Base-by-base conservation (phyloP, 2,329 filamentous ascomycete species). In the Diaporthe amygdali region DNA sequence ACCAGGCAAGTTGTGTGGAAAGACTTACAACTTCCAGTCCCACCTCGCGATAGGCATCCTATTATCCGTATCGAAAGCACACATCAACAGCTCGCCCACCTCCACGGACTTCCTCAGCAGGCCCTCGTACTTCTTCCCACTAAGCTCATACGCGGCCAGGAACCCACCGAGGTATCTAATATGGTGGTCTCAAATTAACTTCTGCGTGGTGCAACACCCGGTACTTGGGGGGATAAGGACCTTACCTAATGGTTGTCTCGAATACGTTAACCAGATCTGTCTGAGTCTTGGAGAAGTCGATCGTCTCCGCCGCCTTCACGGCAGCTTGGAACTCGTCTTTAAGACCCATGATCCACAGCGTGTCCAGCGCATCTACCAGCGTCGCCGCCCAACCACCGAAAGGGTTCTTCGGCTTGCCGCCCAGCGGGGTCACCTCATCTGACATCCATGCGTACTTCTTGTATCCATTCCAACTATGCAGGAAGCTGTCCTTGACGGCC, bases 321-420 rank as follows among this genome's bases (percentile, higher is more conserved):
- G 91, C 91, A 74, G 88, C 84, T 39, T 89, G 84, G 76, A 94
- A 94, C 71, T 94, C 91, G 0, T 88, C 83, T 73, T 86, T 86
- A 77, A 93, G 75, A 5, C 87, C 91, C 88, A 94, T 90, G 74
- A 94, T 91, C 91, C 91, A 93, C 17, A 94, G 82, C n/a, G 90
- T 90, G 77, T 94, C 92, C 66, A 93, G 83, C 3, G 89, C 82
- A 77, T 92, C 91, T n/a, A 92, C 89, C 70, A 92, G 81, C 7
- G 90, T 92, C 5, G 90, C 90, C 8, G 88, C 89, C 90, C 90
- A 92, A 30, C 91, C 91, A 17, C 88, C 89, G 79, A 91, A 92
- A 41, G 88, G 86, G 75, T 92, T 86, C 54, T 85, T 84, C 61
- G 79, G 82, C 2, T 78, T 76, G 14, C 85, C 89, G 20, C 85